Evolutionary conservation across 2,329 filamentous ascomycete genomes (phyloP).

Genomic region (Talaromyces sp.): DNA sequence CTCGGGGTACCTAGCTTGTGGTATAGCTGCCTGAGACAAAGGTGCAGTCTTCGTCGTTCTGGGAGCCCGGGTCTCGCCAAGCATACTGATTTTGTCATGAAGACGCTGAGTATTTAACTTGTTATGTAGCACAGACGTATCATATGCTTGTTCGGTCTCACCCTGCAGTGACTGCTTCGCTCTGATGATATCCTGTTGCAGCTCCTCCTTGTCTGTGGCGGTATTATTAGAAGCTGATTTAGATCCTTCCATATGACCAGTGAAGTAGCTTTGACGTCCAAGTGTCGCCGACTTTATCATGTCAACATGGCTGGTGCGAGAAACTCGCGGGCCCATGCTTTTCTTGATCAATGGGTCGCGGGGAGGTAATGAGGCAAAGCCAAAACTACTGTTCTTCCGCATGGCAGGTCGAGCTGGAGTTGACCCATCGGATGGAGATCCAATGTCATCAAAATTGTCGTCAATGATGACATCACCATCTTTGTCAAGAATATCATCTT

Average conservation of each 20-base stretch:
- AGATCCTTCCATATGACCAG: conserved; percentile 65
- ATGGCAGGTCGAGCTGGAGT: conserved; percentile 62
- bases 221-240: conserved; percentile 31
- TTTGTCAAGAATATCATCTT: conserved; percentile 24
- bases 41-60: conserved; percentile 45
- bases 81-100: conserved; percentile 84
- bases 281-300: conserved; percentile 43
- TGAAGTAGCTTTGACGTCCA: conserved; percentile 69
- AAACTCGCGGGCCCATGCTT: conserved; percentile 70
- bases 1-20: conserved; percentile 38
- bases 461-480: conserved; percentile 32
- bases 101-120: conserved; percentile 92
- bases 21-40: conserved; percentile 25
- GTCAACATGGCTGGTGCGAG: conserved; percentile 76
- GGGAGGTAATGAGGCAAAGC: conserved; percentile 87
- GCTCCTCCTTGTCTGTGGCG: conserved; percentile 35
- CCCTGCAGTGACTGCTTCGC: conserved; percentile 48
- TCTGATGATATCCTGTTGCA: conserved; percentile 46
- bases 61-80: conserved; percentile 54
- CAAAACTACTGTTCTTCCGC: conserved; percentile 83
- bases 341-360: conserved; percentile 86
- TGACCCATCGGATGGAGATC: conserved; percentile 47
- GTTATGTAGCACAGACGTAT: conserved; percentile 61
- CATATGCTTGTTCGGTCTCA: conserved; percentile 49
- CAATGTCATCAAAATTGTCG: conserved; percentile 44